Base-by-base conservation (phyloP, 306 rosid species). In the Hylodesmum podocarpum region DNA sequence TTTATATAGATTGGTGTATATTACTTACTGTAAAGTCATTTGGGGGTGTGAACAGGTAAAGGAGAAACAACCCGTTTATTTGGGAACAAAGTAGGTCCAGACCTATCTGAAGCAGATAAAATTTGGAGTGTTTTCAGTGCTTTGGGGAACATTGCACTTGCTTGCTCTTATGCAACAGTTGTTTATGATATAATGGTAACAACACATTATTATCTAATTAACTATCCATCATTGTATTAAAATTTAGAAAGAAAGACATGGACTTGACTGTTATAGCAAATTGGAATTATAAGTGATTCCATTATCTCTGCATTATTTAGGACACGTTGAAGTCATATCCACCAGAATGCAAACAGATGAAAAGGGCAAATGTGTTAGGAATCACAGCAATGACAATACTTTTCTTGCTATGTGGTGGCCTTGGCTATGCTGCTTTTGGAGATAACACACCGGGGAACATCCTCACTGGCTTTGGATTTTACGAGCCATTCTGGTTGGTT, bases 361-460 rank as follows among this genome's bases (percentile, higher is more conserved):
- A 88, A 81, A 88, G 27, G 76, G 86, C 86, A 1, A 87, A 80
- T 43, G 10, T 47, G 83, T 65, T 91, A 1, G 87, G 85, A 27
- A 89, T 87, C 16, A 73, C 67, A 8, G n/a, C 75, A 21, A 86
- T 87, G 94, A 51, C 82, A 12, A 1, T 44, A 22, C 78, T 91
- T 13, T 87, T 89, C 71, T 66, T 87, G 54, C 37, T 50, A 12
- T 70, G 72, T 37, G 87, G 86, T 47, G 51, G 84, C 59, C 80
- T 85, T 53, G 94, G 94, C 12, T 89, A 89, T 64, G 97, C 91
- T 21, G 97, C 94, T 10, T 91, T 87, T 4, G 92, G 97, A 0
- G 71, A 89, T 59, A 57, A 69, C 31, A 80, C 97, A 0, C 94
- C 88, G 0, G 91, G 92, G n/a, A 87, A 91, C 82, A 83, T 87